Conservation (phyloP, 2,329 filamentous ascomycete species). For the Stylonectria norvegica region DNA sequence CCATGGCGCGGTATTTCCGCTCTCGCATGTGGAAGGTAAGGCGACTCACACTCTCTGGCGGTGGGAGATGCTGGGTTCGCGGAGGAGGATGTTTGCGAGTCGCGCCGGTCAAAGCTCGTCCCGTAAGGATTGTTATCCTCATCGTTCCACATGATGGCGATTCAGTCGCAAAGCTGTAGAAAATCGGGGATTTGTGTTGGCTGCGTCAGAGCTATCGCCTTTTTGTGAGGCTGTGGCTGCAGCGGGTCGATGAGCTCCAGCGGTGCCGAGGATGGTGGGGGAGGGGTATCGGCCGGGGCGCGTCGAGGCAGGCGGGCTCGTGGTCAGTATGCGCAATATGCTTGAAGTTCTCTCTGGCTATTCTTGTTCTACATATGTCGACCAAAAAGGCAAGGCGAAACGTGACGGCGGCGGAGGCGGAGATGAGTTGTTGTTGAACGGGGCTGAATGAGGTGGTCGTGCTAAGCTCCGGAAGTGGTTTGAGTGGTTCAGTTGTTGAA, state of each 20-base stretch:
- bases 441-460: conserved; percentile 18
- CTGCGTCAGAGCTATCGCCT: conserved; percentile 16
- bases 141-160: conserved; percentile 84
- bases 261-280: conserved; percentile 19
- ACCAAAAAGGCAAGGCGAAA: conserved; percentile 7
- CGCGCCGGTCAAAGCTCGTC: conserved; percentile 80
- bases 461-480: conserved; percentile 8
- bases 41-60: conserved; percentile 54
- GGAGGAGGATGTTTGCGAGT: conserved; percentile 69
- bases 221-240: conserved; percentile 10
- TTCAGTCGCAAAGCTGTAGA: conserved; percentile 12
- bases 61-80: conserved; percentile 62
- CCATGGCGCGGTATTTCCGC: neutral
- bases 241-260: conserved; percentile 19
- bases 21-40: conserved; percentile 3
- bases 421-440: conserved; percentile 10
- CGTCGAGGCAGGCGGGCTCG: conserved; percentile 7
- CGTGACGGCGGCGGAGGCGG: conserved; percentile 13
- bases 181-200: neutral
- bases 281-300: conserved; percentile 17
- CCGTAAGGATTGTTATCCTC: conserved; percentile 97
- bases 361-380: conserved; percentile 9
- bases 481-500: no score
- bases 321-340: conserved; percentile 9
- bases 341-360: conserved; percentile 19